Evolutionary conservation across 1,284 basidiomycete species (phyloP), one percentile per base, ranked within the genome.

Genomic region (Porogramme epimiltina): DNA sequence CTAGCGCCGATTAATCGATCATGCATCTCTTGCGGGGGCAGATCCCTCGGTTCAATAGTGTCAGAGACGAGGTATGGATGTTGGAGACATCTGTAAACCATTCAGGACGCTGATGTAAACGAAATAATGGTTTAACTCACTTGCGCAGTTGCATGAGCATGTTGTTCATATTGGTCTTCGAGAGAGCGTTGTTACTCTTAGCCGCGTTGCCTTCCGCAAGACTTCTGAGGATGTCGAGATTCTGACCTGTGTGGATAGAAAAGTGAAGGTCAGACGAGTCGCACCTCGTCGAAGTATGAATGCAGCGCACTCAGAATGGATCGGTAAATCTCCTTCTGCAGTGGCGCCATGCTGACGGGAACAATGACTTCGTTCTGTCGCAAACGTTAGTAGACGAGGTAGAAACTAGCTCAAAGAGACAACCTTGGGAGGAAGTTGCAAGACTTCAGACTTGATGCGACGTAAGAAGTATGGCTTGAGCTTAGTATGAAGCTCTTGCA

Each of bases 361-460:
- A 98, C 88, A 60, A 98, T 96, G 42, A 92, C 87, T 68, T 92
- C 89, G 61, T 91, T 91, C 88, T 91, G 49, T 26, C 41, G 39
- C 22, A 45, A 18, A 15, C 40, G 24, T 18, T 33, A 33, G 22
- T 16, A 16, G 5, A 16, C 16, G 34, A 37, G 5, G 8, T 9
- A 37, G 8, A 16, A 6, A 37, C 18, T 3, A 34, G 20, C 18
- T 48, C 40, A 42, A 24, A 3, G n/a, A 55, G 67, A 45, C 54
- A 93, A n/a, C 93, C 80, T 97, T 95, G 0, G 93, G 91, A 19
- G 96, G 95, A 13, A 98, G 79, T 59, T 93, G 83, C 31, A 98
- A 79, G 1, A 98, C 95, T 64, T 97, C 92, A 54, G 87, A 89
- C 73, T 98, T 98, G 62, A 93, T 85, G 19, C 95, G 87, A 10